Evolutionary conservation across 331 rosid species (phyloP), one percentile per base, ranked within the genome.

Genomic region (Spiraea crenata): DNA sequence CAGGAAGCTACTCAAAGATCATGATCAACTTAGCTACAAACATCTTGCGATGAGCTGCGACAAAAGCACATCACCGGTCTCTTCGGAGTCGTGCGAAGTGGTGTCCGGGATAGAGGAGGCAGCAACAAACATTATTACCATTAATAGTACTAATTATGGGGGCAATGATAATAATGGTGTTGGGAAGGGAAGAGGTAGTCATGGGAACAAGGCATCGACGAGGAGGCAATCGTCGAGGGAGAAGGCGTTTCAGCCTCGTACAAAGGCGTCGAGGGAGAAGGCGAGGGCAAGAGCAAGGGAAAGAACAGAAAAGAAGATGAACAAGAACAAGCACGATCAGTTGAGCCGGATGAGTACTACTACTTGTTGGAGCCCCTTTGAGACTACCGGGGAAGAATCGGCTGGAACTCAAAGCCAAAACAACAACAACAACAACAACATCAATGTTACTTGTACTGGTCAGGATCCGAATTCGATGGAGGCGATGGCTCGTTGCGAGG

Each of bases 251-350:
- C 79, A 81, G 71, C 82, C 84, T 16, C 72, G 55, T 13, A 78
- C 81, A 3, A 95, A 65, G 58, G 95, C 80, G 69, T 76, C 85
- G 1, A 93, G 97, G 76, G 90, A 82, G 40, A 84, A 61, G 62
- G 97, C 97, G 1, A 91, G 99, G 71, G 96, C 73, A 65, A 88
- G 91, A 42, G 97, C 97, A 0, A 81, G 93, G 50, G 86, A 86
- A 48, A 79, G 97, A 46, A 86, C 98, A 0, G 65, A 48, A 66
- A 84, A 80, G 62, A 89, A 82, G 74, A 39, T 70, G 69, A 42
- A 8, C 39, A 19, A 39, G 57, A 44, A 3, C 37, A 66, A 60
- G 25, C 66, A 74, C 19, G 80, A 72, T 57, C 65, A 65, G 78
- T 12, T 62, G 39, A 74, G 42, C 59, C 64, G 68, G 47, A 68